Evolutionary conservation across 495 filamentous ascomycete genomes (phyloP), one percentile per base, ranked within the genome.

Genomic region (Cercophora samala): DNA sequence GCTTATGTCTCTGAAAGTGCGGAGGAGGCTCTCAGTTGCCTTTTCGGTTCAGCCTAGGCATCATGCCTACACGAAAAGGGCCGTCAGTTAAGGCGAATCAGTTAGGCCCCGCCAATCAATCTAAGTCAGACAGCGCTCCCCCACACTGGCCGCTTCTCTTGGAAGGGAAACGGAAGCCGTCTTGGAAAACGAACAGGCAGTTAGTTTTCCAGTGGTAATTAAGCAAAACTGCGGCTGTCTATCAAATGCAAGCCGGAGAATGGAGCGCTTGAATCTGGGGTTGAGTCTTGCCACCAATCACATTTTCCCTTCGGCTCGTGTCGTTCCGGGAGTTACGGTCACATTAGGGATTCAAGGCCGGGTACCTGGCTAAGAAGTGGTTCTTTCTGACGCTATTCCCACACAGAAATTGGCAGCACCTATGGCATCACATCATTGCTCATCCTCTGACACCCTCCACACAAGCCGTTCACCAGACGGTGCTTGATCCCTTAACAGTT

Each of bases 391-490:
- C 19, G 23, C 13, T 24, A 58, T 24, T 58, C 19, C 19, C 25
- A 63, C 13, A 25, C 19, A 18, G 42, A 64, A 46, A 26, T 5
- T 32, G 21, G 19, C 21, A 37, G 24, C 26, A 29, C 26, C 26
- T 29, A 18, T 29, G 8, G 58, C 11, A 37, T 66, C 19, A 60
- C 46, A 37, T 66, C 19, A 60, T 46, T 63, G n/a, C 15, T 69
- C 62, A 0, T 69, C 66, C 1, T 72, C 70, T 5, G 68, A 68
- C 18, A 85, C 75, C 42, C 77, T 77, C 83, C 82, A 85, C 13
- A 84, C 78, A 21, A 84, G 69, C 71, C 80, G 82, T 76, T 85
- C 81, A 18, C 81, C 82, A 64, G 79, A 83, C 19, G 78, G 75
- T 19, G 77, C 83, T 64, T 76, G 69, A 58, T 76, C 66, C 26